Conservation (phyloP, 163 green algal species). For the Scenedesmus sp. region DNA sequence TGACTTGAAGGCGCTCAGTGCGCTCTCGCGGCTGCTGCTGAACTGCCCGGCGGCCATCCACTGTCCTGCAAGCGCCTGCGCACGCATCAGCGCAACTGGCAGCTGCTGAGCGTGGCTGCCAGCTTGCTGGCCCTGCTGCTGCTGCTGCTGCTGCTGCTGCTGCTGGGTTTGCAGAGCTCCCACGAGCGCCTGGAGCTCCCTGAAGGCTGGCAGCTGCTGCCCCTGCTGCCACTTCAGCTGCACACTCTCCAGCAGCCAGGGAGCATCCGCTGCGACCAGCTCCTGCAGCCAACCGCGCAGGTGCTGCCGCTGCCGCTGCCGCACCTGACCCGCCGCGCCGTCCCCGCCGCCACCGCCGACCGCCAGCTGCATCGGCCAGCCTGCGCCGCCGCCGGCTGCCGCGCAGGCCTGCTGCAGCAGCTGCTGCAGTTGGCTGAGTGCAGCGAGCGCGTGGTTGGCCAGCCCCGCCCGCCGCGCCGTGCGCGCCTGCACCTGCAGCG, state of each 20-base stretch:
- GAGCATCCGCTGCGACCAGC: constrained; percentile 1
- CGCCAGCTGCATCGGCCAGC: neutral
- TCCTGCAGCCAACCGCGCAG: neutral
- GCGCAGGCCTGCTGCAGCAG: constrained; percentile 10
- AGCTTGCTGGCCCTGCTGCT: constrained; percentile 9
- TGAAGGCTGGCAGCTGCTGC: constrained; percentile 36
- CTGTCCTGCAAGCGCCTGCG: constrained; percentile 31
- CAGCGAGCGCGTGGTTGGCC: constrained; percentile 20
- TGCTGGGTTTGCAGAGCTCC: neutral
- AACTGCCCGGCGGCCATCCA: constrained; percentile 58
- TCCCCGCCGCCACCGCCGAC: neutral
- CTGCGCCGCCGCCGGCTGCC: neutral
- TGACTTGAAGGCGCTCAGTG: neutral
- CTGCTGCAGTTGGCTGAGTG: constrained; percentile 21
- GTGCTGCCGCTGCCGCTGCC: neutral
- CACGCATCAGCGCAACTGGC: constrained; percentile 27
- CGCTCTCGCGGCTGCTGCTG: constrained; percentile 5
- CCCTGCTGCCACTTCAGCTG: constrained; percentile 53
- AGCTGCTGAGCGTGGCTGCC: neutral
- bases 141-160: constrained; percentile 39
- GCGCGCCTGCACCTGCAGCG: constrained; percentile 26
- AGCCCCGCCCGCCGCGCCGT: constrained; percentile 4
- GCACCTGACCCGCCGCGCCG: neutral
- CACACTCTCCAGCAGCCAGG: constrained; percentile 51
- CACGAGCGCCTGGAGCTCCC: constrained; percentile 31